Evolutionary conservation across 352 stramenopile genomes (phyloP).

Genomic region (Phytophthora sojae): DNA sequence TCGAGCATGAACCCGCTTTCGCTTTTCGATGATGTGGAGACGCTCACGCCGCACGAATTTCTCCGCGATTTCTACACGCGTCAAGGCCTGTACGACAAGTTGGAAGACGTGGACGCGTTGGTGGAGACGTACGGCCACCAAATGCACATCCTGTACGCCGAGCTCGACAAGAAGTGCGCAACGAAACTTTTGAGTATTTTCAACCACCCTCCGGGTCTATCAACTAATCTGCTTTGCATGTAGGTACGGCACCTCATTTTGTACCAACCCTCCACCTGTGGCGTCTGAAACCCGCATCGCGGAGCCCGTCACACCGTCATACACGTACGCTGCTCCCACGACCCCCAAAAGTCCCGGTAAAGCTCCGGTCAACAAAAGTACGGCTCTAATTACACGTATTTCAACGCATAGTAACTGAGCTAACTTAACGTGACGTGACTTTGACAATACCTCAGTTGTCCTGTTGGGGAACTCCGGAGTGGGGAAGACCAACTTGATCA

Average conservation of each 20-base stretch:
- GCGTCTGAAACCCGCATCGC: slow-evolving; percentile 37
- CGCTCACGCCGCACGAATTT: slow-evolving; percentile 66
- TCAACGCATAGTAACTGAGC: not conserved
- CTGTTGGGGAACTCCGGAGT: slow-evolving; percentile 88
- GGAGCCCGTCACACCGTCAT: slow-evolving; percentile 32
- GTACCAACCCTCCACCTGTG: slow-evolving; percentile 57
- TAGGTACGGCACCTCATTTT: slow-evolving; percentile 75
- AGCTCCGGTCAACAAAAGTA: slow-evolving; percentile 73
- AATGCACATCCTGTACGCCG: slow-evolving; percentile 61
- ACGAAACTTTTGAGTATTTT: not conserved
- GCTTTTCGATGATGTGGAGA: slow-evolving; percentile 61
- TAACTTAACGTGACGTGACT: slow-evolving; percentile 6
- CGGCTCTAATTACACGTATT: not conserved
- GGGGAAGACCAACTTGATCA: slow-evolving; percentile 89
- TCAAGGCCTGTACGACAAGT: slow-evolving; percentile 65
- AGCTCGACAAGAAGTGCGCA: slow-evolving; percentile 77
- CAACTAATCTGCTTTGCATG: not conserved
- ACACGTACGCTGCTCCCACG: slow-evolving; percentile 12
- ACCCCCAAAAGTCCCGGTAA: slow-evolving; percentile 50
- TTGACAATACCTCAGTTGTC: slow-evolving; percentile 51
- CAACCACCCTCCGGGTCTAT: not conserved
- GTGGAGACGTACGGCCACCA: slow-evolving; percentile 60
- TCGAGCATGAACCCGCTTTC: slow-evolving; percentile 62
- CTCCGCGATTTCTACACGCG: slow-evolving; percentile 80
- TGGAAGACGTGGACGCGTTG: slow-evolving; percentile 73